Evolutionary conservation across 2,329 filamentous ascomycete genomes (phyloP).

Genomic region (Trichophaea hybrida): DNA sequence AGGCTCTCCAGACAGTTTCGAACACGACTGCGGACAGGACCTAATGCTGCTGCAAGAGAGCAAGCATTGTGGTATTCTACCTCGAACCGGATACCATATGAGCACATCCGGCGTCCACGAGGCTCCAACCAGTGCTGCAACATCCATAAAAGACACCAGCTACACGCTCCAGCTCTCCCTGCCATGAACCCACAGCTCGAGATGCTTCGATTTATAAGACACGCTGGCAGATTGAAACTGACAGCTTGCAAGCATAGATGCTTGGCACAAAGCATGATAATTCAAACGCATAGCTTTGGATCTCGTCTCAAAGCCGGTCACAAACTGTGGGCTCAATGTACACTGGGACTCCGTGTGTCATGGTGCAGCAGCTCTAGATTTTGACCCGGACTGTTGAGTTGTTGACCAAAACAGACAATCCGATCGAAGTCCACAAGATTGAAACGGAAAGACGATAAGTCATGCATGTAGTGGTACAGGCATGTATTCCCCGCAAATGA

Average conservation of each 20-base stretch:
- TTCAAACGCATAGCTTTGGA: neutral
- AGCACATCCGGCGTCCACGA: neutral
- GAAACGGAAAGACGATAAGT: neutral
- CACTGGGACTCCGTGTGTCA: neutral
- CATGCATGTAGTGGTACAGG: no score
- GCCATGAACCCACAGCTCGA: neutral
- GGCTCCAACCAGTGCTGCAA: neutral
- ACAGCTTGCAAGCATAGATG: neutral
- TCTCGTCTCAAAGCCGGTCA: neutral
- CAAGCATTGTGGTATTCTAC: neutral
- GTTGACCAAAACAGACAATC: no score
- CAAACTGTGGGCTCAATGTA: neutral
- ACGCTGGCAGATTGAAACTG: neutral
- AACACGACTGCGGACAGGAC: slow-evolving; percentile 1
- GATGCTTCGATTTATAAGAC: neutral
- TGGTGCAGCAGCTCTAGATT: neutral
- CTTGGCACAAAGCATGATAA: neutral
- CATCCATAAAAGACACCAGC: neutral
- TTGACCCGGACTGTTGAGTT: neutral
- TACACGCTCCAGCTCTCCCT: neutral
- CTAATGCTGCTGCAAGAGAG: neutral
- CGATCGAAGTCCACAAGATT: neutral
- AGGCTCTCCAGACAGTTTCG: slow-evolving; percentile 5
- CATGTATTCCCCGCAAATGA: no score
- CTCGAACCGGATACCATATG: neutral